Conservation (phyloP, 306 rosid genomes). For the Lithocarpus polystachyus region DNA sequence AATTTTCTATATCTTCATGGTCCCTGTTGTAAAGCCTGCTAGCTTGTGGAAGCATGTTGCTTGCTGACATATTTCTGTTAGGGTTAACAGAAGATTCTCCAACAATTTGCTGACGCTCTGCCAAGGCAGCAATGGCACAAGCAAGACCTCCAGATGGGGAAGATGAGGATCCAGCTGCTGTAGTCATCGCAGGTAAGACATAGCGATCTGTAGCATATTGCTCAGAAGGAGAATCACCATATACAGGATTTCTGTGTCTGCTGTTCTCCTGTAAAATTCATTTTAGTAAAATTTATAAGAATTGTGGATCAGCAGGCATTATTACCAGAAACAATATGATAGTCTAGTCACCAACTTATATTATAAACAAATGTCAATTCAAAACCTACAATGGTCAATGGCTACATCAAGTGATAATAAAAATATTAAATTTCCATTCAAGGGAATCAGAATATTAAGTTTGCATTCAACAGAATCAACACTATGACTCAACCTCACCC, state of each 20-base stretch:
- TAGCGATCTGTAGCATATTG: constrained; percentile 39
- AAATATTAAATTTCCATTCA: neutral
- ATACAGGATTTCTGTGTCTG: constrained; percentile 50
- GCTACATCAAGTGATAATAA: neutral
- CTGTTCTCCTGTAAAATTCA: constrained; percentile 65
- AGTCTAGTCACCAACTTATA: neutral
- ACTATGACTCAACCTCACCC: too few species aligned
- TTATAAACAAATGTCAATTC: neutral
- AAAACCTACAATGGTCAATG: neutral
- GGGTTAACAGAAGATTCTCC: constrained; percentile 53
- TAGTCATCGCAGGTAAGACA: constrained; percentile 39
- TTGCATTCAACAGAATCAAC: neutral
- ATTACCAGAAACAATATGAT: neutral
- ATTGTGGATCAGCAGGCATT: neutral
- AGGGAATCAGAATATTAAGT: neutral
- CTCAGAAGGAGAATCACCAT: constrained; percentile 46
- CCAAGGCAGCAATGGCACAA: constrained; percentile 95
- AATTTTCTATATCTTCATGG: constrained; percentile 46
- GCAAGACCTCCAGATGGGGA: constrained; percentile 97
- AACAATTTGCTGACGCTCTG: constrained; percentile 84
- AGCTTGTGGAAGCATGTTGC: constrained; percentile 52
- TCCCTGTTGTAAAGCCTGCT: constrained; percentile 54
- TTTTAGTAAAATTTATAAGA: constrained; percentile 13
- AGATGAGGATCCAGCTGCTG: constrained; percentile 63
- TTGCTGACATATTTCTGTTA: constrained; percentile 40